phyloP scores from a whole-genome alignment of 305 asterid genomes.

The Fraxinus dipetala region DNA sequence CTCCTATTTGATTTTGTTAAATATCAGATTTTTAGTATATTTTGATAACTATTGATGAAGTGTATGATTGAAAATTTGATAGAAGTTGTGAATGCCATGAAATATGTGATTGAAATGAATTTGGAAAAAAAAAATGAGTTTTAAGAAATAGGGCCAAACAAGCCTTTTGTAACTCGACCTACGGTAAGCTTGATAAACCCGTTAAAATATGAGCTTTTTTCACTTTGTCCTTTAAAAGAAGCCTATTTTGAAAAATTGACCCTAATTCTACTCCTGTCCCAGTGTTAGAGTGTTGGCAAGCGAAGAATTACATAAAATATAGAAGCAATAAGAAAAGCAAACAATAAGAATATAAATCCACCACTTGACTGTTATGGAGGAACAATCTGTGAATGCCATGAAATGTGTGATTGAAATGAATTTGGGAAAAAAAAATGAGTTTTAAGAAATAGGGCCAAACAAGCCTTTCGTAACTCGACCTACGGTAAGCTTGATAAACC shows the following conservation, averaged over 20 bases:
- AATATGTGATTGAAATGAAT: too few relatives aligned
- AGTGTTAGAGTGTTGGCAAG: background rate
- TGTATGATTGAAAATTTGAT: too few relatives aligned
- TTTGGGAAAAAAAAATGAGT: too few relatives aligned
- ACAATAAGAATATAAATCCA: background rate
- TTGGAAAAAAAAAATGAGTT: too few relatives aligned
- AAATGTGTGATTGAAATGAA: background rate
- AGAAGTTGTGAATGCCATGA: too few relatives aligned
- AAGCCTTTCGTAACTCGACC: background rate
- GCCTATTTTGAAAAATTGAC: background rate
- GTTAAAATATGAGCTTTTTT: background rate
- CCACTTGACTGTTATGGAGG: background rate
- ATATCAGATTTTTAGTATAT: background rate
- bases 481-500: background rate
- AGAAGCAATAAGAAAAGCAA: background rate
- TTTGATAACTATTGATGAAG: background rate
- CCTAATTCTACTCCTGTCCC: conserved; percentile 1
- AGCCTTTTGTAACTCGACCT: background rate
- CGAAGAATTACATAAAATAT: background rate
- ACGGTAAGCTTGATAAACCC: background rate
- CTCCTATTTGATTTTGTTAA: background rate
- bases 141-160: background rate
- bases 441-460: background rate
- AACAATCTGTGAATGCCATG: too few relatives aligned
- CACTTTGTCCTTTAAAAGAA: background rate